phyloP scores from a whole-genome alignment of 106 monocot genomes.

The Apostasia shenzhenica region DNA sequence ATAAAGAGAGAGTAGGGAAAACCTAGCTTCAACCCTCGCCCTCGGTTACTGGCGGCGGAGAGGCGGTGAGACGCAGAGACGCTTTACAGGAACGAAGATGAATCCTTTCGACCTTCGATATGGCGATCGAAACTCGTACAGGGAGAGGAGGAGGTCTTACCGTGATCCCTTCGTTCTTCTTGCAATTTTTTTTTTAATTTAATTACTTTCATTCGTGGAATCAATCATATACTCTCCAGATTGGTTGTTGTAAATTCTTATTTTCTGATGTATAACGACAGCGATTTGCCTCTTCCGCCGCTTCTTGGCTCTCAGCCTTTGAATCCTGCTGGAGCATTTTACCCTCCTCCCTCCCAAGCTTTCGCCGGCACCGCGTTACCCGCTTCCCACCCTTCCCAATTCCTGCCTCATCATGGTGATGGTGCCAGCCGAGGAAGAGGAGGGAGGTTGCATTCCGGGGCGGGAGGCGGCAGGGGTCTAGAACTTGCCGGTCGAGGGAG shows the following conservation, averaged over 20 bases:
- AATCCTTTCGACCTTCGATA: slow-evolving; percentile 58
- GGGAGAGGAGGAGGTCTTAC: slow-evolving; percentile 53
- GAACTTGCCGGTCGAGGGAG: background rate
- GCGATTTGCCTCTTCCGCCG: slow-evolving; percentile 25
- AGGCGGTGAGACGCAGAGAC: too few species aligned
- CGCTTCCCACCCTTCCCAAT: background rate
- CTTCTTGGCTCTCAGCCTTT: background rate
- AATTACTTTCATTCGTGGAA: background rate
- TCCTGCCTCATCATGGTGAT: background rate
- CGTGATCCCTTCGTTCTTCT: background rate
- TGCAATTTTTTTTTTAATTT: background rate
- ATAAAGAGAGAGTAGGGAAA: too few species aligned
- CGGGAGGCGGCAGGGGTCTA: slow-evolving; percentile 8
- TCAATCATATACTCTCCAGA: background rate
- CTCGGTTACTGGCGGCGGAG: too few species aligned
- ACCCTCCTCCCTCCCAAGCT: slow-evolving; percentile 9
- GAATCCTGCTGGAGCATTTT: background rate
- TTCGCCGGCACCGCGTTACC: slow-evolving; percentile 4
- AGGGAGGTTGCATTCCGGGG: slow-evolving; percentile 14
- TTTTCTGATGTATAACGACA: background rate
- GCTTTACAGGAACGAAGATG: slow-evolving; percentile 23
- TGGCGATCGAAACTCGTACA: slow-evolving; percentile 68
- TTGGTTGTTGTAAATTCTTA: background rate
- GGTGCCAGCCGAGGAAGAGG: slow-evolving; percentile 5
- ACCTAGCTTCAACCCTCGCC: too few species aligned